Base-by-base conservation (phyloP, 2,329 filamentous ascomycete genomes). In the Aulographum hederae region DNA sequence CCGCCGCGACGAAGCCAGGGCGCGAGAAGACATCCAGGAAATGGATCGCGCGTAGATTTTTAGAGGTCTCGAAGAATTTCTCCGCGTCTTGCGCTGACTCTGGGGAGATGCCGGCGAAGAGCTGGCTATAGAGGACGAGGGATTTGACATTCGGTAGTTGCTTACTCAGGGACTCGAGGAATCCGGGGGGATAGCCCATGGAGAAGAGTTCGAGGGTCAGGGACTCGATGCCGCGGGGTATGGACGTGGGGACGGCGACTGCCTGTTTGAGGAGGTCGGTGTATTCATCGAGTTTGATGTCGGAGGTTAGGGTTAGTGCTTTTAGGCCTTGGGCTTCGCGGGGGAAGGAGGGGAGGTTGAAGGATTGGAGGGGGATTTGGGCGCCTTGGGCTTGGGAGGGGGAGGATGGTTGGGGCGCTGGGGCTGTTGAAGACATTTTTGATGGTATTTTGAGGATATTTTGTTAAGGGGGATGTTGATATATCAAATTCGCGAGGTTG, bases 131-230 rank as follows among this genome's bases (percentile, higher is more conserved):
- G 2, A 62, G 38, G 0, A 60, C 60, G 14, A 65, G 38, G 28
- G 45, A 50, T 36, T 53, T 56, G 17, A 63, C 37, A 12, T 56
- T 53, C 3, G 53, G 52, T 2, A 63, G 40, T 3, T 47, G 39
- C n/a, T 48, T 42, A 4, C 53, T 51, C 4, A 64, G 43, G 1
- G 45, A 41, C 6, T 43, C 48, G 11, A 63, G 46, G 41, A 61
- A 64, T 8, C 51, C 52, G 0, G 52, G 48, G 5, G 50, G 57
- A 40, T 61, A 64, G 20, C 60, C 60, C 4, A 63, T 45, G 10
- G 51, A 51, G 50, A 65, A 65, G 18, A 61, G 49, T 39, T 64
- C 60, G 26, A 64, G 52, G 0, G 58, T 61, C 2, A 65, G 45
- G 34, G 44, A 45, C 20, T 56, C 55, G 38, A 63, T 58, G 14